These are phyloP conservation scores for Osmozyma mogii DNA, from an alignment of 805 yeast genomes.

Conservation along the genomic window DNA sequence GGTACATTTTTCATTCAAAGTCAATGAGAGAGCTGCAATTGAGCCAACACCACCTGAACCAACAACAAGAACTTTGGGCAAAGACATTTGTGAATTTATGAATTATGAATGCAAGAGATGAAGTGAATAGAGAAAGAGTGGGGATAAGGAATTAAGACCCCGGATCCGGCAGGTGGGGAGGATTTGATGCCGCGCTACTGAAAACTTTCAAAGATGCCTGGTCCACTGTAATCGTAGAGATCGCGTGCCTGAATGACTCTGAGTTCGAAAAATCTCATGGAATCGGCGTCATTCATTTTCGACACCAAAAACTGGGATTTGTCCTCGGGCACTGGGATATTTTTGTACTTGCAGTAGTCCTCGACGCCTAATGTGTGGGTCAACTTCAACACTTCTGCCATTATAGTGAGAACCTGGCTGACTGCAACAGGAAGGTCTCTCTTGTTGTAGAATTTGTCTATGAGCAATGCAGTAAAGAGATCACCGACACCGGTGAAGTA, in stretches of 20 bases:
- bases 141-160: no score
- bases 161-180: no score
- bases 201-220: slow-evolving; percentile 13
- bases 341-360: slow-evolving; percentile 20
- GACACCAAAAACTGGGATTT: slow-evolving; percentile 17
- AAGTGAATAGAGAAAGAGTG: no score
- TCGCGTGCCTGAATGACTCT: slow-evolving; percentile 56
- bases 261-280: slow-evolving; percentile 68
- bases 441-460: slow-evolving; percentile 47
- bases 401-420: slow-evolving; percentile 48
- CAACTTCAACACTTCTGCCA: slow-evolving; percentile 41
- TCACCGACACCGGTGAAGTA: slow-evolving; percentile 97
- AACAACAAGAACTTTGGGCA: slow-evolving; percentile 44
- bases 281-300: slow-evolving; percentile 43
- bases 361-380: slow-evolving; percentile 36
- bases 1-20: slow-evolving; percentile 36
- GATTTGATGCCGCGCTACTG: no score
- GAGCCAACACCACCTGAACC: slow-evolving; percentile 90
- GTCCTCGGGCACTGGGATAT: slow-evolving; percentile 18
- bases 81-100: neutral
- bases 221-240: slow-evolving; percentile 18
- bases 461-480: slow-evolving; percentile 68
- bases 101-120: no score
- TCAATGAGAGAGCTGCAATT: slow-evolving; percentile 60
- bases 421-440: slow-evolving; percentile 28